phyloP scores from a whole-genome alignment of 2,329 filamentous ascomycete species.

The Aureobasidium sp. region DNA sequence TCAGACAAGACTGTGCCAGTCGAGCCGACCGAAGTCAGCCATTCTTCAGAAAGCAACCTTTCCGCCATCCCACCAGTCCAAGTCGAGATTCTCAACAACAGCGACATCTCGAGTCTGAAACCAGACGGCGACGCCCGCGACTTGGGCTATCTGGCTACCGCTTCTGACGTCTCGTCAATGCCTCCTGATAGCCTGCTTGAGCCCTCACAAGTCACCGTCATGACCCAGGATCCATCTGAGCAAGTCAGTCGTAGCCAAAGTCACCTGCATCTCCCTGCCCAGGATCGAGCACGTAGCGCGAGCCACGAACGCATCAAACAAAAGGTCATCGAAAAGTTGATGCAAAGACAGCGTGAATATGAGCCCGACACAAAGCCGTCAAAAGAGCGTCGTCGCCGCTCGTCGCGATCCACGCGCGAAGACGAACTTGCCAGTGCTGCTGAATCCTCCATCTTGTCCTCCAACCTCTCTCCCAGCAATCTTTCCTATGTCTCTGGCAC shows the following conservation, averaged over 20 bases:
- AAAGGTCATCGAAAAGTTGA: slow-evolving; percentile 62
- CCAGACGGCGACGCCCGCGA: slow-evolving; percentile 41
- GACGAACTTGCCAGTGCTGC: slow-evolving; percentile 46
- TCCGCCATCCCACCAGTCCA: slow-evolving; percentile 66
- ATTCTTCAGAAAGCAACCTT: slow-evolving; percentile 75
- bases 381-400: slow-evolving; percentile 27
- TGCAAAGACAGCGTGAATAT: slow-evolving; percentile 40
- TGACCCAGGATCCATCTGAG: slow-evolving; percentile 44
- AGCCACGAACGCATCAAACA: slow-evolving; percentile 62
- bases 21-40: slow-evolving; percentile 48
- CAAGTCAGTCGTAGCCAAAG: slow-evolving; percentile 26
- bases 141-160: slow-evolving; percentile 56
- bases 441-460: slow-evolving; percentile 58
- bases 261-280: slow-evolving; percentile 49
- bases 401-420: slow-evolving; percentile 45
- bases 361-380: slow-evolving; percentile 27
- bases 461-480: slow-evolving; percentile 47
- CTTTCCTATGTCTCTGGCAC: slow-evolving; percentile 52
- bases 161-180: slow-evolving; percentile 83
- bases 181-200: slow-evolving; percentile 65
- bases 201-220: slow-evolving; percentile 32
- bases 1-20: slow-evolving; percentile 27
- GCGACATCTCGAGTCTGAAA: slow-evolving; percentile 56
- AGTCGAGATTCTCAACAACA: slow-evolving; percentile 71
- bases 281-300: slow-evolving; percentile 54